Evolutionary conservation across 306 rosid species (phyloP).

Genomic region (Cotoneaster glaucophyllus): DNA sequence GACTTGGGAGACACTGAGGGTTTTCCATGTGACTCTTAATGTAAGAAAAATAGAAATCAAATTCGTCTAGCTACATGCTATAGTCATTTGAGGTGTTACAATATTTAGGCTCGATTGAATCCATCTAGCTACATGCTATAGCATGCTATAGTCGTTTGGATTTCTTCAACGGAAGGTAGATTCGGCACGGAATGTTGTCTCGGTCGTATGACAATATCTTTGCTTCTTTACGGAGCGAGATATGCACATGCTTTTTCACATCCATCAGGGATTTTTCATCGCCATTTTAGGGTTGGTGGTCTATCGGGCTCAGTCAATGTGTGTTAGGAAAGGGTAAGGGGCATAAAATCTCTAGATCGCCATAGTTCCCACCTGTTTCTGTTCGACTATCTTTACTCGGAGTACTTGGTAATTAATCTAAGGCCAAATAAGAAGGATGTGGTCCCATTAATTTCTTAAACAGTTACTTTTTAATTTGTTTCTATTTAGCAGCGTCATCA

Average conservation of each 20-base stretch:
- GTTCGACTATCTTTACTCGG: neutral
- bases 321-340: neutral
- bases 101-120: too few species aligned
- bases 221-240: constrained; percentile 53
- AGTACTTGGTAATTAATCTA: too few species aligned
- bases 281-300: constrained; percentile 37
- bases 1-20: neutral
- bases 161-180: constrained; percentile 54
- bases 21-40: neutral
- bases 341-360: neutral
- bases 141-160: constrained; percentile 22
- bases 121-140: too few species aligned
- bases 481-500: too few species aligned
- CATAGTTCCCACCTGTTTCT: neutral
- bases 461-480: too few species aligned
- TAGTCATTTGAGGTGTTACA: too few species aligned
- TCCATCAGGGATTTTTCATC: constrained; percentile 61
- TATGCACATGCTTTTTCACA: constrained; percentile 55
- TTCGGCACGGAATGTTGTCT: constrained; percentile 38
- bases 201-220: constrained; percentile 64
- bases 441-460: too few species aligned
- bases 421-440: too few species aligned
- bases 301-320: neutral
- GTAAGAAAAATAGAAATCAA: neutral
- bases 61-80: too few species aligned